These are phyloP conservation scores for Psilocybe cyanescens DNA, from an alignment of 768 basidiomycete species.

Conservation along the genomic window DNA sequence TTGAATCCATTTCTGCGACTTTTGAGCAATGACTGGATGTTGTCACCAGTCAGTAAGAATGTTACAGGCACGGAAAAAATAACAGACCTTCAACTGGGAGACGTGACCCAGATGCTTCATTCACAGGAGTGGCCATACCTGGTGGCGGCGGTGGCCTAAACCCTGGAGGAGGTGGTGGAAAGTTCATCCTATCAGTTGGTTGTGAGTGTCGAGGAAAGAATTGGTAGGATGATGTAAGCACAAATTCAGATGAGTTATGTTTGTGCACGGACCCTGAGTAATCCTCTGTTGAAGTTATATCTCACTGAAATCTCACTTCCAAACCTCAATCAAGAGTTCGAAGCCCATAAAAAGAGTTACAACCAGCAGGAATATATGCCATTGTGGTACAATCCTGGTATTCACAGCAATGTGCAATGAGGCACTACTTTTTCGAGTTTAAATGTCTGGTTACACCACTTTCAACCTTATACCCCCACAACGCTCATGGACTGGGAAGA, in stretches of 20 bases:
- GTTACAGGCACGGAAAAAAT: constrained; percentile 9
- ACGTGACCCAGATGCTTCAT: constrained; percentile 44
- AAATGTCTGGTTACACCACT: background rate
- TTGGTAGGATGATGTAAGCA: constrained; percentile 46
- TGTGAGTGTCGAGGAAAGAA: constrained; percentile 42
- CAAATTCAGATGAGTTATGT: constrained; percentile 16
- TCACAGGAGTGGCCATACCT: constrained; percentile 49
- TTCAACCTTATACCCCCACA: background rate
- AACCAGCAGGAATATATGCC: no score
- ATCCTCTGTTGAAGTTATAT: background rate
- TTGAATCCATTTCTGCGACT: constrained; percentile 95
- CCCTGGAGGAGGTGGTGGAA: constrained; percentile 60
- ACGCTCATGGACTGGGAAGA: constrained; percentile 33
- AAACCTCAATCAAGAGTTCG: background rate
- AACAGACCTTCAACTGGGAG: constrained; percentile 50
- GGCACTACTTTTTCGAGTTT: no score
- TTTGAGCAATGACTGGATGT: constrained; percentile 72
- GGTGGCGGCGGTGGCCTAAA: constrained; percentile 54
- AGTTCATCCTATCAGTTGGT: constrained; percentile 50
- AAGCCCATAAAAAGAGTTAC: background rate
- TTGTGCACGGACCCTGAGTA: constrained; percentile 43
- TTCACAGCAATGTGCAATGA: no score
- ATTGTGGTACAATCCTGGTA: no score
- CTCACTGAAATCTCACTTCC: no score
- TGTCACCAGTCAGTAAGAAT: constrained; percentile 23